These are phyloP conservation scores for Ceratobasidium sp. DNA, from an alignment of 1,284 basidiomycete genomes.

Conservation along the genomic window DNA sequence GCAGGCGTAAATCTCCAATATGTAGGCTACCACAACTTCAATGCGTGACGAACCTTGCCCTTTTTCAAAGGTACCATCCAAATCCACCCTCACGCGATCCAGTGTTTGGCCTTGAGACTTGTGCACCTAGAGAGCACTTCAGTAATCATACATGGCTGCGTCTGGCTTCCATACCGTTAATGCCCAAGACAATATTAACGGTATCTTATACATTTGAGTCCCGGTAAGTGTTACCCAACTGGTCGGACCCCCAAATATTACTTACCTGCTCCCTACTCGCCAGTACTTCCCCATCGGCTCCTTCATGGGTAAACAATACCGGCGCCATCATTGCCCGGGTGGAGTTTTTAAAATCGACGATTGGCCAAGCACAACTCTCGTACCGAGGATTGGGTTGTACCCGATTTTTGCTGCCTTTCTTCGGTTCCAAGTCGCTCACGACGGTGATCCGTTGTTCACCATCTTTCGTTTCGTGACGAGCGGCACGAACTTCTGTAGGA, in stretches of 20 bases:
- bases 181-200: slow-evolving; percentile 85
- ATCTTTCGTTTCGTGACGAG: slow-evolving; percentile 12
- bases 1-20: background rate
- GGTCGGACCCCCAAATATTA: background rate
- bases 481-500: slow-evolving; percentile 1
- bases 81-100: slow-evolving; percentile 79
- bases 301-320: slow-evolving; percentile 50
- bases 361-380: slow-evolving; percentile 43
- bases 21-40: background rate
- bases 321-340: slow-evolving; percentile 38
- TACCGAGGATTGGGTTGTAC: background rate
- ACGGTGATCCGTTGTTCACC: background rate
- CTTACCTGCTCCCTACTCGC: slow-evolving; percentile 52
- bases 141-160: background rate
- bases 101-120: slow-evolving; percentile 90
- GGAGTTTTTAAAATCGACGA: slow-evolving; percentile 46
- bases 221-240: background rate
- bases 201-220: slow-evolving; percentile 64
- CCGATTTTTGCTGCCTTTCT: background rate
- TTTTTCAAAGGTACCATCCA: slow-evolving; percentile 80
- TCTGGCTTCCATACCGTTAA: slow-evolving; percentile 43
- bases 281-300: slow-evolving; percentile 50
- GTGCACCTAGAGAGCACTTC: slow-evolving; percentile 73
- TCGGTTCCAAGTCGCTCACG: slow-evolving; percentile 19
- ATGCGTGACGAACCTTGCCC: slow-evolving; percentile 59